phyloP scores from a whole-genome alignment of 768 basidiomycete genomes.

The Terana coerulea region DNA sequence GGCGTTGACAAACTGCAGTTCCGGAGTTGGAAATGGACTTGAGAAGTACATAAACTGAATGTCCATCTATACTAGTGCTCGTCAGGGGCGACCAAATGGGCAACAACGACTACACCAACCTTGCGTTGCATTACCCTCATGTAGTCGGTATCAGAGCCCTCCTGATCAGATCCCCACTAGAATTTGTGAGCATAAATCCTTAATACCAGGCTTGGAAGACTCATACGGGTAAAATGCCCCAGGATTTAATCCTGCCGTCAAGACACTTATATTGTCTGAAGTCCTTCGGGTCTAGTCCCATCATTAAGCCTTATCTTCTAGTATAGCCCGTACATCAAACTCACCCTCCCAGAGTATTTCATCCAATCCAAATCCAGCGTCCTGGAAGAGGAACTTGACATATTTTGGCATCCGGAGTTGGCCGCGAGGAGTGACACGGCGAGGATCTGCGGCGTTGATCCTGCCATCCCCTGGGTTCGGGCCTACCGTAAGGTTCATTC shows the following conservation, averaged over 20 bases:
- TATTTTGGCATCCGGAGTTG: slow-evolving; percentile 7
- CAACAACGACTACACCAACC: too few species aligned
- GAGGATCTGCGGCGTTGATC: not conserved
- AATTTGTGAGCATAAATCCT: too few species aligned
- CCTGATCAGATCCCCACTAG: too few species aligned
- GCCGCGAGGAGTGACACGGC: not conserved
- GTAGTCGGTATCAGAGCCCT: too few species aligned
- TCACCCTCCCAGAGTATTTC: slow-evolving; percentile 14
- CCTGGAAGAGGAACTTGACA: slow-evolving; percentile 4
- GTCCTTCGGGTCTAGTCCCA: not conserved
- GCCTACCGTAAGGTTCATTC: too few species aligned
- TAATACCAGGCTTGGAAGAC: too few species aligned
- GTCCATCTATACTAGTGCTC: too few species aligned
- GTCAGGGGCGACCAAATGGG: too few species aligned
- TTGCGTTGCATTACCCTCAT: too few species aligned
- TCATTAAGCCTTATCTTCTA: not conserved
- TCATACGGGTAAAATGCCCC: slow-evolving; percentile 10
- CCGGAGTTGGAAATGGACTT: not conserved
- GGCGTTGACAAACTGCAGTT: slow-evolving; percentile 5
- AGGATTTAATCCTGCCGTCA: slow-evolving; percentile 5
- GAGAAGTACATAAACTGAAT: not conserved
- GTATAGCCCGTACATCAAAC: not conserved
- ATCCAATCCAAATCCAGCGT: not conserved
- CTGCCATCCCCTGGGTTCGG: too few species aligned
- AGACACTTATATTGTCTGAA: not conserved